phyloP scores from a whole-genome alignment of 1,284 basidiomycete species.

The Crepidotus sp. region DNA sequence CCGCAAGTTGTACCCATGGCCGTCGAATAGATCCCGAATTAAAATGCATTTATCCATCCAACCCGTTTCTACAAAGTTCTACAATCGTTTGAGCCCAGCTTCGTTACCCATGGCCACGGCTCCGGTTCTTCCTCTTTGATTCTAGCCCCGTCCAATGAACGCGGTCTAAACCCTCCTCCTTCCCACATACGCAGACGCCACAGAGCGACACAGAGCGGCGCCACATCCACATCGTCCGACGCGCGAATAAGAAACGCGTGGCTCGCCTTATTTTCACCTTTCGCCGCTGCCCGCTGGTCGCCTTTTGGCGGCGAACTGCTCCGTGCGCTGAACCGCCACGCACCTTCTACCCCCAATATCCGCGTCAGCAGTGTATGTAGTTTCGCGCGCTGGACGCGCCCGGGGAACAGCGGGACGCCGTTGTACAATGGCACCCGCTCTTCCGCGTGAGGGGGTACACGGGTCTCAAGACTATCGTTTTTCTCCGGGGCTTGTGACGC shows the following conservation, averaged over 20 bases:
- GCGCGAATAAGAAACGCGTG: slow-evolving; percentile 63
- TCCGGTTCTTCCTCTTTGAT: slow-evolving; percentile 11
- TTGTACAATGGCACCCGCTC: slow-evolving; percentile 53
- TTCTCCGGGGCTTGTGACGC: background rate
- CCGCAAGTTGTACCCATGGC: slow-evolving; percentile 51
- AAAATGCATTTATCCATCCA: slow-evolving; percentile 12
- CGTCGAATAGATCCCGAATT: slow-evolving; percentile 41
- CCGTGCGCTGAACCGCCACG: slow-evolving; percentile 6
- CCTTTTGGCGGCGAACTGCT: background rate
- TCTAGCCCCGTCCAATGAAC: slow-evolving; percentile 20
- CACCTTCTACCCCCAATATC: slow-evolving; percentile 41
- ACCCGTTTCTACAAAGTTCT: background rate
- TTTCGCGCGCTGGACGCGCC: slow-evolving; percentile 45
- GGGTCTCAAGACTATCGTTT: slow-evolving; percentile 10
- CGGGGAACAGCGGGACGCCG: slow-evolving; percentile 53
- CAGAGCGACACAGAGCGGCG: slow-evolving; percentile 55
- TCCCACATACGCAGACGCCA: slow-evolving; percentile 75
- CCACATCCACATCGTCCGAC: slow-evolving; percentile 46
- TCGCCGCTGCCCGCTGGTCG: background rate
- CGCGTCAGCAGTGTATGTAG: slow-evolving; percentile 40
- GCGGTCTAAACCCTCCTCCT: slow-evolving; percentile 30
- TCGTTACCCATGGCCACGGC: slow-evolving; percentile 11
- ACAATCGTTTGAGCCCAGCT: too few species aligned
- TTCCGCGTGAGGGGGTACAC: slow-evolving; percentile 31
- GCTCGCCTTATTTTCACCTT: slow-evolving; percentile 40